These are phyloP conservation scores for Aspergillus jensenii DNA, from an alignment of 2,329 filamentous ascomycete genomes.

Conservation along the genomic window DNA sequence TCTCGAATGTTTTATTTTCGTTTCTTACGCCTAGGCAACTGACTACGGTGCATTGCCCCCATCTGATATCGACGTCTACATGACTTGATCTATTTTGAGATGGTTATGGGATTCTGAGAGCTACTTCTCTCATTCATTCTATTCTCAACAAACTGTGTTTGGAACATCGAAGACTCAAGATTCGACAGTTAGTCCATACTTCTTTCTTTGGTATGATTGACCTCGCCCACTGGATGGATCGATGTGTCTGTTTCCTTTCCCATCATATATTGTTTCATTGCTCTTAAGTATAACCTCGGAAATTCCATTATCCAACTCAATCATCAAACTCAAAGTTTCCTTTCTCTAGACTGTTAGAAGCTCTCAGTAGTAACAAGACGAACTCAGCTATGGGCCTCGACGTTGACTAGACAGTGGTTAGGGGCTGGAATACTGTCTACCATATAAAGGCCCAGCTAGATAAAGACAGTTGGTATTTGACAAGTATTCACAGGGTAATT, in stretches of 20 bases:
- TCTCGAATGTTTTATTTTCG: constrained; percentile 2
- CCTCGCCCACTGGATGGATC: constrained; percentile 12
- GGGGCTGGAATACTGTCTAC: background rate
- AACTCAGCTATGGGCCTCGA: background rate
- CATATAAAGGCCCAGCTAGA: too few relatives aligned
- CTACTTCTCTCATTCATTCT: background rate
- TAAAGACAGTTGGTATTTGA: background rate
- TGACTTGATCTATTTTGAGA: constrained; percentile 2
- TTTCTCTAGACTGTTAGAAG: background rate
- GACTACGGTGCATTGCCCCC: background rate
- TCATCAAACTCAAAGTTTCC: background rate
- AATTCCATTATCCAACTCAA: background rate
- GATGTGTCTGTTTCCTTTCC: constrained; percentile 4
- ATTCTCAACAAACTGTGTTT: constrained; percentile 8
- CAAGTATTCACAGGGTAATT: background rate
- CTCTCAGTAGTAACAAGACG: background rate
- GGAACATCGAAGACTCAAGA: constrained; percentile 6
- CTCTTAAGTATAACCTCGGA: background rate
- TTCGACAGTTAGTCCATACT: constrained; percentile 1
- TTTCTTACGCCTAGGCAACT: background rate
- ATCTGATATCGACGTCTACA: background rate
- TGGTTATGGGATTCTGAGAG: background rate
- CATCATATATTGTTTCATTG: background rate
- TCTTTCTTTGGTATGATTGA: constrained; percentile 4
- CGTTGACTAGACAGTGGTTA: background rate